A percentile compares a stretch with the other conserved stretches of the same genome.
Evolutionary conservation across 164 flowering plant genomes (phyloP).

Genomic region (Umbellularia californica): DNA sequence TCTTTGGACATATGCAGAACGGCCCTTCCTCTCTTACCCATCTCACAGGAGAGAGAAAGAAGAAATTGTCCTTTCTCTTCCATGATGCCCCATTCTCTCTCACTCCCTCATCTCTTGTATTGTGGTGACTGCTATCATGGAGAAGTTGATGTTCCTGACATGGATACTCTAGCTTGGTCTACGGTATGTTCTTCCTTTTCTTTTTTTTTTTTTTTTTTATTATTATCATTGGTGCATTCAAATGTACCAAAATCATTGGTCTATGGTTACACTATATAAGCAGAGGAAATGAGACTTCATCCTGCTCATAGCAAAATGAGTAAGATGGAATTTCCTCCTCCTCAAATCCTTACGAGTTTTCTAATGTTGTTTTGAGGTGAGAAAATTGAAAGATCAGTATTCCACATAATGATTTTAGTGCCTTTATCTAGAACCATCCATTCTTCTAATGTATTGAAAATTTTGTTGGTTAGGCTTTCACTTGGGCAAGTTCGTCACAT

Average conservation of each 20-base stretch:
- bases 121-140: slow-evolving; percentile 82
- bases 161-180: slow-evolving; percentile 68
- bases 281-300: not conserved
- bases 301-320: not conserved
- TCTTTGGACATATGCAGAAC: too few species aligned
- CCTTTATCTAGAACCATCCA: not conserved
- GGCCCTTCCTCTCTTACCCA: too few species aligned
- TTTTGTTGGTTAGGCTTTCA: too few species aligned
- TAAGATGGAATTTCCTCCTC: not conserved
- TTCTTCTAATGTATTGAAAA: not conserved
- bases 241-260: too few species aligned
- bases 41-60: too few species aligned
- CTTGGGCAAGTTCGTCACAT: too few species aligned
- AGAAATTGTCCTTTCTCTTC: too few species aligned
- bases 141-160: slow-evolving; percentile 62
- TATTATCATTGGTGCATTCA: too few species aligned
- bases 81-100: too few species aligned
- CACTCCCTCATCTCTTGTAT: slow-evolving; percentile 2
- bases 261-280: not conserved
- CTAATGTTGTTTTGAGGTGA: not conserved
- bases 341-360: not conserved
- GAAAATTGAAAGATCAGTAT: not conserved
- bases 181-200: slow-evolving; percentile 33
- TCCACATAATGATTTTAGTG: not conserved
- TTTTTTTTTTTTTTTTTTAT: too few species aligned